These are phyloP conservation scores for Aphanomyces stellatus DNA, from an alignment of 352 stramenopile species.

Conservation along the genomic window DNA sequence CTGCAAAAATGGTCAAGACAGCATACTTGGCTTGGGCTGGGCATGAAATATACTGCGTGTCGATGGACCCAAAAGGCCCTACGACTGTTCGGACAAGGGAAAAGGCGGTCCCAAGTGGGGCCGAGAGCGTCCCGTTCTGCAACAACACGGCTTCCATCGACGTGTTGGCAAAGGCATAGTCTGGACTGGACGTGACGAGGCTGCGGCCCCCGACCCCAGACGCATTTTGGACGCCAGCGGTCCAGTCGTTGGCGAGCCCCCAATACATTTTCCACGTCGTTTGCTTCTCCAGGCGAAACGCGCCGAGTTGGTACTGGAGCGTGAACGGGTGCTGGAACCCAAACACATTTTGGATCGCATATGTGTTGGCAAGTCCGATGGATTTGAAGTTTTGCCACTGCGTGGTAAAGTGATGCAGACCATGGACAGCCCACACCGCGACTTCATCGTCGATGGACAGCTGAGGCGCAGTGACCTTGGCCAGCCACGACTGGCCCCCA, in stretches of 20 bases:
- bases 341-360: background rate
- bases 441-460: constrained; percentile 9
- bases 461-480: background rate
- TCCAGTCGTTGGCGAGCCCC: background rate
- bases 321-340: background rate
- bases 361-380: background rate
- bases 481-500: background rate
- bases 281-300: background rate
- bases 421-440: background rate
- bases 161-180: background rate
- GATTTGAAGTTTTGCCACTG: constrained; percentile 20
- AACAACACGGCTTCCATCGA: background rate
- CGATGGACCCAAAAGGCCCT: background rate
- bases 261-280: background rate
- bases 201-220: background rate
- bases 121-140: background rate
- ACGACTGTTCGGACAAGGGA: background rate
- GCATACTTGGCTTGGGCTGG: background rate
- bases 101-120: background rate
- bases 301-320: background rate
- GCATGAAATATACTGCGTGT: background rate
- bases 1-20: background rate
- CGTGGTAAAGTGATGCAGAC: background rate
- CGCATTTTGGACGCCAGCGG: background rate
- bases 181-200: background rate